Evolutionary conservation across 345 rosid genomes (phyloP).

Genomic region (Heritiera littoralis): DNA sequence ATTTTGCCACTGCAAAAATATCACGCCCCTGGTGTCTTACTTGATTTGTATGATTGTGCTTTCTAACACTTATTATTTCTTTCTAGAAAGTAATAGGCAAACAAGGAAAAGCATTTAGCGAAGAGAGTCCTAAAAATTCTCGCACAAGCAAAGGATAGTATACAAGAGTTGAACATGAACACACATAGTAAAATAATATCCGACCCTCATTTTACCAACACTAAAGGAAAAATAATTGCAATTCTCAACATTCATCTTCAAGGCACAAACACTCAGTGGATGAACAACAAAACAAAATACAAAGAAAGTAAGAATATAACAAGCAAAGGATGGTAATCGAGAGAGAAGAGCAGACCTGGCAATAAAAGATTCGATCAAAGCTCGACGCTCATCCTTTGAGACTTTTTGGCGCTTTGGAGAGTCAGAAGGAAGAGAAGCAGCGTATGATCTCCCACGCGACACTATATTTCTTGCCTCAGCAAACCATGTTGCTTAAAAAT

Average conservation of each 20-base stretch:
- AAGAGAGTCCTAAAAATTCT: too few relatives aligned
- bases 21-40: too few relatives aligned
- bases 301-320: too few relatives aligned
- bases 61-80: not conserved
- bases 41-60: too few relatives aligned
- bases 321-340: too few relatives aligned
- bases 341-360: slow-evolving; percentile 29
- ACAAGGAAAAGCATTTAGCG: too few relatives aligned
- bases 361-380: slow-evolving; percentile 44
- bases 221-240: not conserved
- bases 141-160: not conserved
- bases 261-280: not conserved
- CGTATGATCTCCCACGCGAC: slow-evolving; percentile 37
- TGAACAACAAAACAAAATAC: not conserved
- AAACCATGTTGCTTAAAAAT: slow-evolving; percentile 7
- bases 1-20: too few relatives aligned
- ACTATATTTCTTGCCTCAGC: slow-evolving; percentile 18
- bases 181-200: too few relatives aligned
- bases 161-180: not conserved
- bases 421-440: slow-evolving; percentile 42
- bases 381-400: slow-evolving; percentile 43
- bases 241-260: not conserved
- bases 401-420: slow-evolving; percentile 32
- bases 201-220: not conserved
- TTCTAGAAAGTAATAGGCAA: too few relatives aligned